Base-by-base conservation (phyloP, 2,329 filamentous ascomycete species). In the Aspergillus sp. region DNA sequence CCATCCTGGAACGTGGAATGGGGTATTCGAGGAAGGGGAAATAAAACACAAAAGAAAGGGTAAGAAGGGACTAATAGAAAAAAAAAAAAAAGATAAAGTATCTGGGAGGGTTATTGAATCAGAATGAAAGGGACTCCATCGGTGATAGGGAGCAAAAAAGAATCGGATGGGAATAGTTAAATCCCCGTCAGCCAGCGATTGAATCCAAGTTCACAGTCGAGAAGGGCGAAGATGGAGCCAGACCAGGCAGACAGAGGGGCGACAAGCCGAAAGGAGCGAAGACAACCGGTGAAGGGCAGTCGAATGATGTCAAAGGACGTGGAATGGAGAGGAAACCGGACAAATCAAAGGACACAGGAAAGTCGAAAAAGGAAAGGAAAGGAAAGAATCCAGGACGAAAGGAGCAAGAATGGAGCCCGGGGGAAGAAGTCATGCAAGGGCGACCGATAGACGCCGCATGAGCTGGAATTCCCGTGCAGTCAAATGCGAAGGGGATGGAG, bases 1-100 rank as follows among this genome's bases (percentile, higher is more conserved):
- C 73, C 74, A 77, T 77, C 52, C 49, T 74, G 60, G 52, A 55
- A 53, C 49, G 32, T 31, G 32, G 39, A 24, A 39, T 54, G 31
- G 26, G 49, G 46, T 31, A 53, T 42, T 36, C 52, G 57, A 55
- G 49, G 49, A 52, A 56, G 42, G 56, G 39, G 32, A 57, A 52
- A 26, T 3, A 29, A 52, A 58, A 49, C 20, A 45, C 31, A 39
- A 51, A 47, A 45, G 18, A 32, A 57, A 53, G 22, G 46, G 18
- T 31, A 14, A 20, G 42, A 52, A 29, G 49, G 22, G 29, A 20
- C 31, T 24, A 22, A 26, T 50, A n/a, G 54, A 47, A 20, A 49
- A 22, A 22, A 26, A 5, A 29, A 29, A 49, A 53, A n/a, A 26
- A 26, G 45, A 52, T 29, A 29, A 29, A 29, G 24, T 12, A 45